A percentile compares a stretch with the other conserved stretches of the same genome.
phyloP scores from a whole-genome alignment of 139 green algal species.

The Tetradesmus obliquus region DNA sequence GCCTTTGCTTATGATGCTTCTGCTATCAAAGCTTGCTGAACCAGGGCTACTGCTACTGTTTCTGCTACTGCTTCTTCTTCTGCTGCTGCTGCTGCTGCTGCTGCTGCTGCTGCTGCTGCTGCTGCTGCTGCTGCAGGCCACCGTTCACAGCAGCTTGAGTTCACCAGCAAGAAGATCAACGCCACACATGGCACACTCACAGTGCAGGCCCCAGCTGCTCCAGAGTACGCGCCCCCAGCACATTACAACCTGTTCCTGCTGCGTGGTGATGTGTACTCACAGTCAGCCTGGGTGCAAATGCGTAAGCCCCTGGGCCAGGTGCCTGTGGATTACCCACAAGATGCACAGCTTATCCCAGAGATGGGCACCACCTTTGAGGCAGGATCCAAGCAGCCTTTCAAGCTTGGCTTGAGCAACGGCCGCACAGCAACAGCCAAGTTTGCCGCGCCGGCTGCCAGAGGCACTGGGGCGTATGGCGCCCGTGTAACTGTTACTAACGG shows the following conservation, averaged over 20 bases:
- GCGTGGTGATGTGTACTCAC: background rate
- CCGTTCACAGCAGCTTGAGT: conserved; percentile 14
- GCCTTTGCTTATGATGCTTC: no score
- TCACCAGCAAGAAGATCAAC: background rate
- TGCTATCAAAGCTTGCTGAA: no score
- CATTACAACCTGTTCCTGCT: conserved; percentile 32
- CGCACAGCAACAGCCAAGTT: background rate
- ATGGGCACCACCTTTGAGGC: conserved; percentile 21
- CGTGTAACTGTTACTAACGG: background rate
- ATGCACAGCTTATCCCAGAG: background rate
- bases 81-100: no score
- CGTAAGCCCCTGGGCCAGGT: background rate
- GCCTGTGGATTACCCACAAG: background rate
- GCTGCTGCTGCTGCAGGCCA: background rate
- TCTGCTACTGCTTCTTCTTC: no score
- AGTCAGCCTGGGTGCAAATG: conserved; percentile 14
- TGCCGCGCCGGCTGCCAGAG: background rate
- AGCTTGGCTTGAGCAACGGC: background rate
- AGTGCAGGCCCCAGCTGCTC: background rate
- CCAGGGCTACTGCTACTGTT: no score
- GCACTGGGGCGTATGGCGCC: background rate
- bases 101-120: background rate
- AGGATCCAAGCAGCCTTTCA: background rate
- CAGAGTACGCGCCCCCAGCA: conserved; percentile 5
- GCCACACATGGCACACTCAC: background rate